Base-by-base conservation (phyloP, 2,329 filamentous ascomycete species). In the Helotiales sp. region DNA sequence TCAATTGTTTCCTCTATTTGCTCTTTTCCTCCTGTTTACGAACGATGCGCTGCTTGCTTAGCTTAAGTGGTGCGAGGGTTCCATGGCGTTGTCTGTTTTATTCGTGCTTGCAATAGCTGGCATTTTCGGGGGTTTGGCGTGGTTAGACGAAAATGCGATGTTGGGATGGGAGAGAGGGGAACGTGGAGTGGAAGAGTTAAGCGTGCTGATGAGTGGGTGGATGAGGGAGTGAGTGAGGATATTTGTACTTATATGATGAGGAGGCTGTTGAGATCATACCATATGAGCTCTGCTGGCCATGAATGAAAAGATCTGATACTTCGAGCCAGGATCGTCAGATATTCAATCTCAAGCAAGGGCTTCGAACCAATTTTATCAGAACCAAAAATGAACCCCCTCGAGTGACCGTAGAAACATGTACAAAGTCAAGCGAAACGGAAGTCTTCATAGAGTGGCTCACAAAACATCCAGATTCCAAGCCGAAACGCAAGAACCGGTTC, bases 171-270 rank as follows among this genome's bases (percentile, higher is more conserved):
- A 62, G 34, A 17, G 50, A 17, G 22, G 20, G 17, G 6, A 26
- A 34, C n/a, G n/a, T n/a, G n/a, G n/a, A n/a, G n/a, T n/a, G n/a
- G n/a, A n/a, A n/a, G n/a, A n/a, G n/a, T n/a, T n/a, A n/a, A n/a
- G n/a, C n/a, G n/a, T n/a, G n/a, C n/a, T n/a, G n/a, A n/a, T n/a
- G 6, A 20, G 52, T 40, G 30, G 20, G 13, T 17, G 52, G 11
- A 15, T 24, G 54, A 40, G 49, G 54, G 32, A 43, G n/a, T 17
- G 32, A 4, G 15, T 32, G 28, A 24, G 52, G 32, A 59, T 30
- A 58, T 52, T 26, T 64, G 62, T 64, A 64, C 43, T 64, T 59
- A 43, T 64, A 64, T 60, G 43, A 64, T 52, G 62, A 59, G 26
- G 54, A 59, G 52, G 43, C 30, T 28, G 45, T 32, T 13, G 13